Percentiles rank a stretch among this genome's conserved stretches.
phyloP scores from a whole-genome alignment of 2,329 filamentous ascomycete species.

The Xylogone sp. region DNA sequence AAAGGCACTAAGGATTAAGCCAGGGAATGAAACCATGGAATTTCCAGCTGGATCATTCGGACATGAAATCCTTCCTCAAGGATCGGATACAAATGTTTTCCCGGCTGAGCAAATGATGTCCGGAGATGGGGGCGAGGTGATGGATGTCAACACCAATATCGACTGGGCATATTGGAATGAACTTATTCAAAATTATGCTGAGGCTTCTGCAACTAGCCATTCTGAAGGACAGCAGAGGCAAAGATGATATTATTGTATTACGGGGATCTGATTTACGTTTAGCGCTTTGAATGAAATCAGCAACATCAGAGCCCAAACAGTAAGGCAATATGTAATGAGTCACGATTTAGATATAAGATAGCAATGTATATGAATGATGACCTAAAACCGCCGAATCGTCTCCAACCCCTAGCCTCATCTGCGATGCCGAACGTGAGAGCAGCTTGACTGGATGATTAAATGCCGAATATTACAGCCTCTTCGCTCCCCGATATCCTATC shows the following conservation, averaged over 20 bases:
- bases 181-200: slow-evolving; percentile 1
- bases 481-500: too few species aligned
- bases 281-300: too few species aligned
- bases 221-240: neutral
- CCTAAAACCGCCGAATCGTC: too few species aligned
- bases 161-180: slow-evolving; percentile 9
- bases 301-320: too few species aligned
- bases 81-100: neutral
- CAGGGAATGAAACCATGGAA: neutral
- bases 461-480: too few species aligned
- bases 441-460: too few species aligned
- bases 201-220: neutral
- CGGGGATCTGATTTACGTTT: too few species aligned
- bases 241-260: neutral
- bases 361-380: too few species aligned
- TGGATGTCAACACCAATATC: slow-evolving; percentile 3
- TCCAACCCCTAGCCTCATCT: too few species aligned
- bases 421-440: too few species aligned
- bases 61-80: neutral
- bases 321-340: too few species aligned
- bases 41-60: neutral
- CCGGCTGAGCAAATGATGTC: neutral
- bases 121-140: neutral
- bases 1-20: neutral
- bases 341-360: too few species aligned